Percentiles rank a stretch among this genome's conserved stretches.
Conservation (phyloP, 2,329 filamentous ascomycete species). For the Chrysoporthe deuterocubensis region DNA sequence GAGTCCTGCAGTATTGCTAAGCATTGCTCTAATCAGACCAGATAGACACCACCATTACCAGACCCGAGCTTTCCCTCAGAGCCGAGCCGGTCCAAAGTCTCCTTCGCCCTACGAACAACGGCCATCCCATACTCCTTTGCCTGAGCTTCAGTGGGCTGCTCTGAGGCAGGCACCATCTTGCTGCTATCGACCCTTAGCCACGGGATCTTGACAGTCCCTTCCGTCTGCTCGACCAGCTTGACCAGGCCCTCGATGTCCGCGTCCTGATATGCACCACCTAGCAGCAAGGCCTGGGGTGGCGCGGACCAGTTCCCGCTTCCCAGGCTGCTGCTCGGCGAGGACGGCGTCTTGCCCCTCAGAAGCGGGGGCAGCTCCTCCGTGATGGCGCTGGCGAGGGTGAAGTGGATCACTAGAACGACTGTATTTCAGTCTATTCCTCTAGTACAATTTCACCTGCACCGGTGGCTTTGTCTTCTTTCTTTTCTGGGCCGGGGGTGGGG, state of each 20-base stretch:
- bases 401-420: conserved; percentile 30
- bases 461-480: background rate
- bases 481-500: background rate
- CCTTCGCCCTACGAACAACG: conserved; percentile 34
- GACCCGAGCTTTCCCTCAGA: conserved; percentile 32
- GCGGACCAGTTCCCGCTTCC: conserved; percentile 30
- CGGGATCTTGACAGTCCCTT: conserved; percentile 16
- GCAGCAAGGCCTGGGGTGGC: conserved; percentile 30
- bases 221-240: conserved; percentile 5
- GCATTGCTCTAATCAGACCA: background rate
- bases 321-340: conserved; percentile 26
- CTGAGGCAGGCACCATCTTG: conserved; percentile 15
- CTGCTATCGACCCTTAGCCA: conserved; percentile 22
- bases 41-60: conserved; percentile 2
- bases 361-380: conserved; percentile 32
- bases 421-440: background rate
- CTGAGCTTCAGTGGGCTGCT: conserved; percentile 22
- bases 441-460: background rate
- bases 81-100: conserved; percentile 31
- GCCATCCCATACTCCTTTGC: conserved; percentile 35
- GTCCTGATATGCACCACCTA: conserved; percentile 34
- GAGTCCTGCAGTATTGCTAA: no score
- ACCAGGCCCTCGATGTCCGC: conserved; percentile 29
- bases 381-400: conserved; percentile 29
- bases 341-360: conserved; percentile 27